Conservation (phyloP, 305 asterid species). For the Striga hermonthica region DNA sequence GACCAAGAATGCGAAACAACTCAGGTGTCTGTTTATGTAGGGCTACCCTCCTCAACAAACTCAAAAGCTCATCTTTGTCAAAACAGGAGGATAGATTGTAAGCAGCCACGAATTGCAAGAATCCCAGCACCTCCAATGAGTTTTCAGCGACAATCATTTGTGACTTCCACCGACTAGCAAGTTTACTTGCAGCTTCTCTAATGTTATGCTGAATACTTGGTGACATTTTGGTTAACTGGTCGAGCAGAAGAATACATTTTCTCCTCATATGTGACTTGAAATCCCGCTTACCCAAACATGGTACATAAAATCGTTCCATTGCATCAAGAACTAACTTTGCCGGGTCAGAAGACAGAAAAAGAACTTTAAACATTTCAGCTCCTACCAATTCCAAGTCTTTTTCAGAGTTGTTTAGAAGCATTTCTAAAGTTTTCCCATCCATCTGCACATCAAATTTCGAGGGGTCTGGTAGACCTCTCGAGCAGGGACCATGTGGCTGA, state of each 20-base stretch:
- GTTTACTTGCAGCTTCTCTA: conserved; percentile 36
- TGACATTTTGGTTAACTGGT: conserved; percentile 37
- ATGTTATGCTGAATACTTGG: conserved; percentile 37
- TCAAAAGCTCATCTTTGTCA: conserved; percentile 36
- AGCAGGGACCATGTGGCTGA: too few species aligned
- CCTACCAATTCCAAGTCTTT: conserved; percentile 33
- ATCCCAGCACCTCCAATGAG: conserved; percentile 35
- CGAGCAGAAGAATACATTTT: conserved; percentile 37
- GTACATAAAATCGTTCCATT: conserved; percentile 30
- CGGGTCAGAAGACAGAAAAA: conserved; percentile 38
- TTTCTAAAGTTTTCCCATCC: conserved; percentile 27
- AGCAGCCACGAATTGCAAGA: conserved; percentile 45
- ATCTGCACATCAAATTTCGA: conserved; percentile 21
- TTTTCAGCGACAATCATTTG: conserved; percentile 28
- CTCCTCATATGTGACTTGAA: conserved; percentile 23
- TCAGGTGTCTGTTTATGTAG: conserved; percentile 34
- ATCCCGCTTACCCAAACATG: conserved; percentile 25
- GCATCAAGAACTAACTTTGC: conserved; percentile 45
- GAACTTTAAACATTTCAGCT: conserved; percentile 32
- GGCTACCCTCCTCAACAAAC: conserved; percentile 31
- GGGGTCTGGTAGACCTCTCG: neutral
- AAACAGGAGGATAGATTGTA: conserved; percentile 40
- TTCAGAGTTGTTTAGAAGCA: conserved; percentile 22
- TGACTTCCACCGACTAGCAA: conserved; percentile 44
- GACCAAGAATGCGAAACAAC: conserved; percentile 41